Evolutionary conservation across 148 eudicot species (phyloP).

Genomic region (Rhododendron molle): DNA sequence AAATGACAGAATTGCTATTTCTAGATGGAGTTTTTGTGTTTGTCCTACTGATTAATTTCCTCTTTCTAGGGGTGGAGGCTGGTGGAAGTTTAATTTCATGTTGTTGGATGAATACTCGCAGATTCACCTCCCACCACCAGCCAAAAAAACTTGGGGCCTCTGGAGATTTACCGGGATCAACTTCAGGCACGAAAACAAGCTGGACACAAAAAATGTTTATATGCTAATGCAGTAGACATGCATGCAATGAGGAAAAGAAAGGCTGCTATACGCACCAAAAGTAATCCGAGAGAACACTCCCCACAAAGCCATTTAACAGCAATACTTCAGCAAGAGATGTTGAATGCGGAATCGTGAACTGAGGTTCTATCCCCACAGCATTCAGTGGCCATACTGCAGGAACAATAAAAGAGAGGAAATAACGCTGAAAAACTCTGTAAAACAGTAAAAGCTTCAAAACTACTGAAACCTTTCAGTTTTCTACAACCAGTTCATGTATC

Average conservation of each 20-base stretch:
- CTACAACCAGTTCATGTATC: not conserved
- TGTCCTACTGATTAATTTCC: not conserved
- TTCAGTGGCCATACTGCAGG: constrained; percentile 40
- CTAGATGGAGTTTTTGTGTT: not conserved
- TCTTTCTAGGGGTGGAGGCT: not conserved
- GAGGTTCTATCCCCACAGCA: constrained; percentile 28
- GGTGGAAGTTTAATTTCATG: not conserved
- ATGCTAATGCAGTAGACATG: not conserved
- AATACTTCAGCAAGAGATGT: constrained; percentile 29
- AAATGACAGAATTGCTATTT: not conserved
- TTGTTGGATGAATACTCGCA: not conserved
- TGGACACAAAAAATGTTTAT: not conserved
- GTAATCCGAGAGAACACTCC: constrained; percentile 41
- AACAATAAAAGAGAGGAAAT: not conserved
- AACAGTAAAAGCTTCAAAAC: not conserved
- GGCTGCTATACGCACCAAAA: constrained; percentile 25
- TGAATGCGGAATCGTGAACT: constrained; percentile 27
- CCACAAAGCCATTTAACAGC: constrained; percentile 40
- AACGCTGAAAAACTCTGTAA: not conserved
- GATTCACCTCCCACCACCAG: not conserved
- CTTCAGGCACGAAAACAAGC: not conserved
- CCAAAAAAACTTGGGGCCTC: not conserved
- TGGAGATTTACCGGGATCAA: not conserved
- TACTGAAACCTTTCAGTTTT: not conserved
- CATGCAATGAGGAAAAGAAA: not conserved